Conservation (phyloP, 2,329 filamentous ascomycete species). For the Monilinia fructigena region DNA sequence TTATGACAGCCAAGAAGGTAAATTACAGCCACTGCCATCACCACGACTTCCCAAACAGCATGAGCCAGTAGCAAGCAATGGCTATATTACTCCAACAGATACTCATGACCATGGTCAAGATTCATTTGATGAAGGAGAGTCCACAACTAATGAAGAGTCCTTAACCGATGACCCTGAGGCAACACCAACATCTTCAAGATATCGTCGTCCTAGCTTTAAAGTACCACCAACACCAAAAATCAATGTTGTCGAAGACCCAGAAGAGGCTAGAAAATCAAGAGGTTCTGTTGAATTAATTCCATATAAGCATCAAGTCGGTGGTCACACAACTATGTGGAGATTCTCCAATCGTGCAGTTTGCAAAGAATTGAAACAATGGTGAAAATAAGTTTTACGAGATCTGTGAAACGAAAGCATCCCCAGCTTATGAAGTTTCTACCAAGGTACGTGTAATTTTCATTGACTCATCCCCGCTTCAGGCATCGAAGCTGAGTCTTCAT, state of each 20-base stretch:
- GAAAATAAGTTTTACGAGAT: conserved; percentile 99
- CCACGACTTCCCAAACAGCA: conserved; percentile 28
- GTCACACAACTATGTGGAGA: conserved; percentile 92
- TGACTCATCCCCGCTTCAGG: conserved; percentile 36
- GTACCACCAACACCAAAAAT: conserved; percentile 48
- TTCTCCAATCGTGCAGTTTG: conserved; percentile 95
- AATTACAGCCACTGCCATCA: conserved; percentile 25
- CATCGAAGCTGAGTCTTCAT: conserved; percentile 35
- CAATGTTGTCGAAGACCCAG: conserved; percentile 52
- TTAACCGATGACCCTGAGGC: conserved; percentile 35
- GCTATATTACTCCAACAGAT: conserved; percentile 20
- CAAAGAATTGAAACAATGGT: conserved; percentile 96
- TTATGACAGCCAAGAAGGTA: conserved; percentile 28
- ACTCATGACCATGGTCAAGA: conserved; percentile 27
- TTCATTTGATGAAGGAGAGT: conserved; percentile 33
- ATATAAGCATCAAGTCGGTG: conserved; percentile 95
- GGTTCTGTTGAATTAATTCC: conserved; percentile 95
- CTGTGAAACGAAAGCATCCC: conserved; percentile 88
- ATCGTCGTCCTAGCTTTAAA: conserved; percentile 43
- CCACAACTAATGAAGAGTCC: conserved; percentile 33
- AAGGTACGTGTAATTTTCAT: conserved; percentile 53
- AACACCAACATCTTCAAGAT: conserved; percentile 38
- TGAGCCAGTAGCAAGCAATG: conserved; percentile 25
- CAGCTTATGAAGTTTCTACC: conserved; percentile 88
- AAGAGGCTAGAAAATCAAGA: conserved; percentile 53